Base-by-base conservation (phyloP, 2,329 filamentous ascomycete genomes). In the Ceratocystis huliohia region DNA sequence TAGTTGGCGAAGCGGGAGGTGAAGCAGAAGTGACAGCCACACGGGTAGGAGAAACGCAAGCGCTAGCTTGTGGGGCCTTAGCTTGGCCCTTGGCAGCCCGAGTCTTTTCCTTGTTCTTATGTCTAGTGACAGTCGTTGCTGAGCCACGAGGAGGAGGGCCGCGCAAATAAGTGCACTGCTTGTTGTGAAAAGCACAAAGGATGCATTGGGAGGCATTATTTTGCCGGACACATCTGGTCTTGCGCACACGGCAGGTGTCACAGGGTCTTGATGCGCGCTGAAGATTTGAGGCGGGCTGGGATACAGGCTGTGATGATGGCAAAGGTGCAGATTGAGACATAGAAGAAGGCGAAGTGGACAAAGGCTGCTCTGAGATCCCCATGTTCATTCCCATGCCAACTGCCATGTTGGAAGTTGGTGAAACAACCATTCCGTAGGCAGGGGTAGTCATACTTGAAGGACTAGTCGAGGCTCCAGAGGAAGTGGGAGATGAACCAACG, bases 141-240 rank as follows among this genome's bases (percentile, higher is more conserved):
- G 45, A 66, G n/a, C 67, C 67, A 22, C 74, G 73, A 37, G 73
- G 73, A 17, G 74, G 73, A 20, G 74, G 74, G 0, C 74, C 74
- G n/a, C 74, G 73, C 63, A 85, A 77, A 72, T 86, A 88, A 28
- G 85, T 87, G 74, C 85, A 87, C 69, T 84, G 81, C 72, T 86
- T 83, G 73, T 83, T 83, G 75, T 87, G 84, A 73, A 87, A 86
- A 69, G 82, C 80, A 74, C 85, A 88, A 67, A 87, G 76, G 62
- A 86, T 82, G 72, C 85, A 88, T 69, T 82, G 78, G 56, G 79
- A 77, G 70, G 80, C 79, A 66, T 78, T 80, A 64, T 85, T 81
- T 72, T 85, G 81, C 71, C 84, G 81, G 62, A 86, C 84, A 72
- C 85, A 88, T 70, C 84, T 82, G 70, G 81, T 83, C 76, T 88